A percentile compares a stretch with the other conserved stretches of the same genome.
phyloP scores from a whole-genome alignment of 192 early-diverging fungal genomes.

The Linnemannia exigua region DNA sequence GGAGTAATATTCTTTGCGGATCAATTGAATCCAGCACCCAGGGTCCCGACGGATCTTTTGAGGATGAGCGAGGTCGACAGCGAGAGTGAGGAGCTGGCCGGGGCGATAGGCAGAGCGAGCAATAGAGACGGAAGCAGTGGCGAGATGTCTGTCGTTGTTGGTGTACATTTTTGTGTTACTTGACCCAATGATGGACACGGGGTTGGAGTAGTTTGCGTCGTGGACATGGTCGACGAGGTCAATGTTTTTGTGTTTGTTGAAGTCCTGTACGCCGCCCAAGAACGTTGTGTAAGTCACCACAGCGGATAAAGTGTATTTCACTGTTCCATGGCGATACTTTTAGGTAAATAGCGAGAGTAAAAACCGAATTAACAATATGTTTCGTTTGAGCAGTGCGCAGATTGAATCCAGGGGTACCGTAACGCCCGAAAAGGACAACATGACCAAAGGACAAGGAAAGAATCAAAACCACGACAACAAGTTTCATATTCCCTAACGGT shows the following conservation, averaged over 20 bases:
- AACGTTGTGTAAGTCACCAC: constrained; percentile 8
- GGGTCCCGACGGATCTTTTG: constrained; percentile 22
- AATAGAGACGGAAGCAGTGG: constrained; percentile 22
- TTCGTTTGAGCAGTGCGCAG: background rate
- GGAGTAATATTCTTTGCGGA: constrained; percentile 32
- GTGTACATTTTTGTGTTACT: constrained; percentile 24
- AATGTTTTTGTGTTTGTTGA: constrained; percentile 11
- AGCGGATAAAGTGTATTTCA: constrained; percentile 36
- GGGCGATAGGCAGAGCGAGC: constrained; percentile 23
- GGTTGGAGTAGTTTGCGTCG: constrained; percentile 17
- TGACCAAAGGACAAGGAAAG: background rate
- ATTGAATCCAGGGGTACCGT: background rate
- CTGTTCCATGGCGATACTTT: constrained; percentile 47
- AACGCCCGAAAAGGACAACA: background rate
- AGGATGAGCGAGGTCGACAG: constrained; percentile 20
- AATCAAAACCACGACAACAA: background rate
- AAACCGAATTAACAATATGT: no score
- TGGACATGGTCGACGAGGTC: constrained; percentile 32
- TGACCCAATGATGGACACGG: constrained; percentile 20
- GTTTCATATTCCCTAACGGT: background rate
- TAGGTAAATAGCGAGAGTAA: no score
- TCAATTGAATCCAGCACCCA: constrained; percentile 44
- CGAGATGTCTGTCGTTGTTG: constrained; percentile 33
- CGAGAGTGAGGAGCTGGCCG: constrained; percentile 15
- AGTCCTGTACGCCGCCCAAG: constrained; percentile 39